phyloP scores from a whole-genome alignment of 2,329 filamentous ascomycete genomes.

The Xylaria sp. region DNA sequence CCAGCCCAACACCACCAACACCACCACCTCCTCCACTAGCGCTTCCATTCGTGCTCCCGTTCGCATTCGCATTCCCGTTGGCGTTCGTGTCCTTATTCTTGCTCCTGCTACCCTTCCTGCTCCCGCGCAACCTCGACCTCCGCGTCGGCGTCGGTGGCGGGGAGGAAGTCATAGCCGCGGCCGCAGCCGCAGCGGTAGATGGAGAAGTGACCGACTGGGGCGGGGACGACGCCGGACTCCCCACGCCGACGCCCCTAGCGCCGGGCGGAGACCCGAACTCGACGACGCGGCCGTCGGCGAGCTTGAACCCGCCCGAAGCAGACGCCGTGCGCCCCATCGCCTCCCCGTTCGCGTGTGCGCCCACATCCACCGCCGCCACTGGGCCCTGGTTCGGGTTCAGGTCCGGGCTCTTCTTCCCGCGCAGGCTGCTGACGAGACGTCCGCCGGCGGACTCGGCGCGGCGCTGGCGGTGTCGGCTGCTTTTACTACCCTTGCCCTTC shows the following conservation, averaged over 20 bases:
- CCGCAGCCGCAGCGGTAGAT: conserved; percentile 1
- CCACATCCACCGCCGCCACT: too few species aligned
- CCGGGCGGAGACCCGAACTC: conserved; percentile 31
- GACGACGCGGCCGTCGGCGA: conserved; percentile 32
- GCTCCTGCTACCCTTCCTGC: conserved; percentile 12
- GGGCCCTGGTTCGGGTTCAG: background rate
- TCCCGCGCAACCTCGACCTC: conserved; percentile 9
- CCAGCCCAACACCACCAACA: conserved; percentile 10
- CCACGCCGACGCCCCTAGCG: background rate
- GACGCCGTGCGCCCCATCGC: conserved; percentile 31
- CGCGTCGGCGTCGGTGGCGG: conserved; percentile 10
- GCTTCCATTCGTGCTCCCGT: conserved; percentile 1
- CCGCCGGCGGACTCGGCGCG: conserved; percentile 11
- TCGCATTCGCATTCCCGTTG: conserved; percentile 6
- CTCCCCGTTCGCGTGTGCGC: conserved; percentile 15
- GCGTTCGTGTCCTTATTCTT: conserved; percentile 2
- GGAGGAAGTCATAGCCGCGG: conserved; percentile 1
- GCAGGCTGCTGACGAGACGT: conserved; percentile 5
- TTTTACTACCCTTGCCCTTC: conserved; percentile 3
- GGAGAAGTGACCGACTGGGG: too few species aligned
- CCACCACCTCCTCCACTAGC: background rate
- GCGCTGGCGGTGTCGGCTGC: background rate
- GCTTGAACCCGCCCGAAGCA: conserved; percentile 33
- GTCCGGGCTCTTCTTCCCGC: conserved; percentile 1
- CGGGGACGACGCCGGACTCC: too few species aligned